Evolutionary conservation across 306 rosid species (phyloP).

Genomic region (Bauhinia variegata): DNA sequence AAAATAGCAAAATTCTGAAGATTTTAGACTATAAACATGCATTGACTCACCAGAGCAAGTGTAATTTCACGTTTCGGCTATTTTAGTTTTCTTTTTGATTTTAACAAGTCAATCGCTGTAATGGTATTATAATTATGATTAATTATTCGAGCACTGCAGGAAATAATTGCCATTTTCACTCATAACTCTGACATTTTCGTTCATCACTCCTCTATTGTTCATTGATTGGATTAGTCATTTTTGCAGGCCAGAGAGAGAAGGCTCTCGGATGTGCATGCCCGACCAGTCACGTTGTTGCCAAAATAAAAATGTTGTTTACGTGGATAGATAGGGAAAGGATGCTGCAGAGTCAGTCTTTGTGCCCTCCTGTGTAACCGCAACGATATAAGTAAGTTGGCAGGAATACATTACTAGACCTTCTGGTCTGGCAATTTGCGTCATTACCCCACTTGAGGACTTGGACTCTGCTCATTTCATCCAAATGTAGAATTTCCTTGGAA

Average conservation of each 20-base stretch:
- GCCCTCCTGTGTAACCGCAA: constrained; percentile 41
- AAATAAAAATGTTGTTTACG: constrained; percentile 30
- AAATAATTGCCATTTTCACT: no score
- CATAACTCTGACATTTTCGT: not conserved
- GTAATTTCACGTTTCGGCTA: no score
- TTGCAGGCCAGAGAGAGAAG: not conserved
- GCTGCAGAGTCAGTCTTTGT: constrained; percentile 33
- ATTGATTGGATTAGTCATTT: not conserved
- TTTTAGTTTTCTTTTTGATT: not conserved
- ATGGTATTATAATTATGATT: no score
- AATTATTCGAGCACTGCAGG: no score
- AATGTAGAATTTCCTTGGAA: constrained; percentile 2
- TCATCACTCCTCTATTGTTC: no score
- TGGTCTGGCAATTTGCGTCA: not conserved
- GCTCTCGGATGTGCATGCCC: not conserved
- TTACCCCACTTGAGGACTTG: not conserved
- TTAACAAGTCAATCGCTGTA: no score
- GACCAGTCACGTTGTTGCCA: constrained; percentile 16
- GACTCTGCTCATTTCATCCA: constrained; percentile 8
- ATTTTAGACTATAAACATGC: constrained; percentile 15
- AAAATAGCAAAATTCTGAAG: no score
- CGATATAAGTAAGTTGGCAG: constrained; percentile 30
- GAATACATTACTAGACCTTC: constrained; percentile 21
- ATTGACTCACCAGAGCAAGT: not conserved
- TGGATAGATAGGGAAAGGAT: constrained; percentile 30